Evolutionary conservation across 306 rosid species (phyloP).

Genomic region (Vigna angularis): DNA sequence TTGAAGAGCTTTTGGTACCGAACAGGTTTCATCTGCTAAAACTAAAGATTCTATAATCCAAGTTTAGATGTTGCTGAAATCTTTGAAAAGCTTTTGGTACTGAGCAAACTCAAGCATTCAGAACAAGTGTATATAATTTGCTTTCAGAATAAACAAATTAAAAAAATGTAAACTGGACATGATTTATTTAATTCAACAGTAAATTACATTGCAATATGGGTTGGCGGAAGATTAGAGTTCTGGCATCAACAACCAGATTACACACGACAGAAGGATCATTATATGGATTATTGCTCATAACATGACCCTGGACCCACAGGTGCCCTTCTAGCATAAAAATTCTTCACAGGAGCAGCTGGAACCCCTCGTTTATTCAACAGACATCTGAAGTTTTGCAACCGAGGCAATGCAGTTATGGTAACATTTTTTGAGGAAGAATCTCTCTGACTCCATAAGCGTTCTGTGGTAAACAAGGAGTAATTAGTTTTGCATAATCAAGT

Average conservation of each 20-base stretch:
- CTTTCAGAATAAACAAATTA: conserved; percentile 26
- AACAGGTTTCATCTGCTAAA: neutral
- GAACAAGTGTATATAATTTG: neutral
- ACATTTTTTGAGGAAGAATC: conserved; percentile 49
- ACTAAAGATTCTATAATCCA: neutral
- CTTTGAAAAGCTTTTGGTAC: neutral
- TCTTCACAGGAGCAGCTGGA: conserved; percentile 83
- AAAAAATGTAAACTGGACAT: conserved; percentile 10
- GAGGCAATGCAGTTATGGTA: conserved; percentile 59
- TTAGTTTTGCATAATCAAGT: conserved; percentile 36
- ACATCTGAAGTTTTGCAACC: conserved; percentile 84
- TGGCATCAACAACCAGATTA: conserved; percentile 29
- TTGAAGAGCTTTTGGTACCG: neutral
- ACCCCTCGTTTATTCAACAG: conserved; percentile 84
- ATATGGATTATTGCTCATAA: conserved; percentile 64
- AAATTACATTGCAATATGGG: conserved; percentile 34
- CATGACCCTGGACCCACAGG: conserved; percentile 89
- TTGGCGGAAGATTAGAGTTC: conserved; percentile 19
- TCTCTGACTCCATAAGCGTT: conserved; percentile 87
- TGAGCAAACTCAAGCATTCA: conserved; percentile 33
- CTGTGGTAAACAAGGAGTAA: conserved; percentile 47
- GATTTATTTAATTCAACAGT: conserved; percentile 17
- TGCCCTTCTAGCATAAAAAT: conserved; percentile 68
- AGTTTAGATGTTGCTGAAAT: neutral
- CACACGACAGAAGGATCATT: conserved; percentile 13